Conservation (phyloP, 2,329 filamentous ascomycete genomes). For the Chaetomium sp. region DNA sequence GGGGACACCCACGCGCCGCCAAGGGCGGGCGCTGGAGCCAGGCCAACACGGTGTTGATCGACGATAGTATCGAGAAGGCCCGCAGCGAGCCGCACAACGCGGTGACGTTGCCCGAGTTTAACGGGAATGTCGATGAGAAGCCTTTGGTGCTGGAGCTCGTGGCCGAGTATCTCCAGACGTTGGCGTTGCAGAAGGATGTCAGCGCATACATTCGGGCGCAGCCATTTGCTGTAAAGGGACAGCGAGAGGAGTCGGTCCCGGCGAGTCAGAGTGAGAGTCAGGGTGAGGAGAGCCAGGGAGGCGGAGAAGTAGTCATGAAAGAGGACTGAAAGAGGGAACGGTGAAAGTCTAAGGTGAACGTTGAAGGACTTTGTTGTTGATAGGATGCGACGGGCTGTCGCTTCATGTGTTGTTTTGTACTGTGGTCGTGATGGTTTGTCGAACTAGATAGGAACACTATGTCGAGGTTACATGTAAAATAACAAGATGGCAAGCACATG, state of each 20-base stretch:
- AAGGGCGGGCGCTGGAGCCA: constrained; percentile 60
- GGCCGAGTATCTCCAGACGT: constrained; percentile 53
- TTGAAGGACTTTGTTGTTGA: too few relatives aligned
- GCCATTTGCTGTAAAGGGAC: constrained; percentile 41
- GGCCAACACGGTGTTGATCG: constrained; percentile 80
- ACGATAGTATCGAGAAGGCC: constrained; percentile 78
- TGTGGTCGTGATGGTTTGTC: too few relatives aligned
- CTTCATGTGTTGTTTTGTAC: too few relatives aligned
- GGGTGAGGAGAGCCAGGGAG: too few relatives aligned
- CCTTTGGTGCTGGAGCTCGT: constrained; percentile 48
- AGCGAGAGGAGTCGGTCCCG: too few relatives aligned
- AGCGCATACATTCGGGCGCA: constrained; percentile 51
- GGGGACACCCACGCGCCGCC: constrained; percentile 38
- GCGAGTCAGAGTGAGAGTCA: too few relatives aligned
- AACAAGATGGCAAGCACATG: background rate
- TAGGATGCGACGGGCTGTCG: too few relatives aligned
- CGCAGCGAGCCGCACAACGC: constrained; percentile 78
- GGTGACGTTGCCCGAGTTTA: constrained; percentile 73
- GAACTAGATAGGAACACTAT: background rate
- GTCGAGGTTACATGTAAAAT: background rate
- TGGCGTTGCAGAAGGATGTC: constrained; percentile 52
- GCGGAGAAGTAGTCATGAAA: too few relatives aligned
- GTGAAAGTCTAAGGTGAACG: too few relatives aligned
- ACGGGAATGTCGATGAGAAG: constrained; percentile 36
- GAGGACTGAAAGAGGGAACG: too few relatives aligned